Conservation (phyloP, 805 yeast species). For the Starmerella stigmatis region DNA sequence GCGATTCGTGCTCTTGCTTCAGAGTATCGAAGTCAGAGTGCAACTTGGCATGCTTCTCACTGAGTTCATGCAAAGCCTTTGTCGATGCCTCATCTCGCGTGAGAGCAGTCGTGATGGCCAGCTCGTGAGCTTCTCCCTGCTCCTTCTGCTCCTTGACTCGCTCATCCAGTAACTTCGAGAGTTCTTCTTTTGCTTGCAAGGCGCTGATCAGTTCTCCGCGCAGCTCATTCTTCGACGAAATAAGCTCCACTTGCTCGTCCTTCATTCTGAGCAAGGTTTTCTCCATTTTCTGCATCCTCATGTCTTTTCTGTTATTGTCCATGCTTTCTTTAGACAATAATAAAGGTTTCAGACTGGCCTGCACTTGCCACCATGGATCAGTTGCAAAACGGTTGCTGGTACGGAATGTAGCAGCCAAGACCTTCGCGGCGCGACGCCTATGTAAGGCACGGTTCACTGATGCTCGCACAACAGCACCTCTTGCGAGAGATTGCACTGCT, state of each 20-base stretch:
- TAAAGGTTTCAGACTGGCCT: slow-evolving; percentile 62
- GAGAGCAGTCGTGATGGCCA: slow-evolving; percentile 12
- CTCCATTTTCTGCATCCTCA: slow-evolving; percentile 29
- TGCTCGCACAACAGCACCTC: slow-evolving; percentile 55
- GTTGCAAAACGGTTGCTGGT: slow-evolving; percentile 39
- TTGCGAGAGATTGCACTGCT: slow-evolving; percentile 49
- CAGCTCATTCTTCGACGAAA: slow-evolving; percentile 30
- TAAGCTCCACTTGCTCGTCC: slow-evolving; percentile 29
- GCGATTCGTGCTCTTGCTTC: neutral
- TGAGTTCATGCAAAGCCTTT: slow-evolving; percentile 14
- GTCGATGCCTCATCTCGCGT: slow-evolving; percentile 18
- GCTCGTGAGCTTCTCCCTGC: slow-evolving; percentile 13
- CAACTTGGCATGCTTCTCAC: slow-evolving; percentile 11
- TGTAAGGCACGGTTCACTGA: slow-evolving; percentile 40
- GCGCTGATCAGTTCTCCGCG: slow-evolving; percentile 31
- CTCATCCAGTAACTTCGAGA: slow-evolving; percentile 27
- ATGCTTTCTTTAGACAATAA: slow-evolving; percentile 38
- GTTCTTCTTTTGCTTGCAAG: slow-evolving; percentile 32
- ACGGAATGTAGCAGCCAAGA: slow-evolving; percentile 52
- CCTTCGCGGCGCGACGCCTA: slow-evolving; percentile 58
- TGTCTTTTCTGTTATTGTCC: slow-evolving; percentile 21
- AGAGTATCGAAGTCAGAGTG: slow-evolving; percentile 9
- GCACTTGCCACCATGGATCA: slow-evolving; percentile 73
- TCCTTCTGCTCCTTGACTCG: slow-evolving; percentile 7
- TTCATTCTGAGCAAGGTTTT: slow-evolving; percentile 24